Evolutionary conservation across 2,329 filamentous ascomycete species (phyloP).

Genomic region (Trichothecium roseum): DNA sequence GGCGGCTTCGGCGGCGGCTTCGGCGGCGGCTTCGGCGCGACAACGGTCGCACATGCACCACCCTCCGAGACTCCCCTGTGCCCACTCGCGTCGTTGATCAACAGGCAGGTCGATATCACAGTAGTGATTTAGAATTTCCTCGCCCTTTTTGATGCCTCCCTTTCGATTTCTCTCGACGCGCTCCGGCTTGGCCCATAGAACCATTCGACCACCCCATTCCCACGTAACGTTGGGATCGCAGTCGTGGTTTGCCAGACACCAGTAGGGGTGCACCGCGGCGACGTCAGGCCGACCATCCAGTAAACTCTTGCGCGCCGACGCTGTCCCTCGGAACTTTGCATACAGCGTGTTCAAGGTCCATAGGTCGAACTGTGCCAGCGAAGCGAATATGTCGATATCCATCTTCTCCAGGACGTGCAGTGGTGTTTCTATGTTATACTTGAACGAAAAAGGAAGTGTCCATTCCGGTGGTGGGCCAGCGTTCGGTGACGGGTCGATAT

Average conservation of each 20-base stretch:
- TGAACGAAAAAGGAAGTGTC: constrained; percentile 70
- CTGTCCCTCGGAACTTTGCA: constrained; percentile 86
- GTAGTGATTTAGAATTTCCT: constrained; percentile 91
- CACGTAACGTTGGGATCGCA: constrained; percentile 92
- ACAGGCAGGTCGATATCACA: constrained; percentile 77
- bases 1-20: no score
- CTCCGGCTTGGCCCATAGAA: constrained; percentile 52
- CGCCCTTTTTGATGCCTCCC: constrained; percentile 61
- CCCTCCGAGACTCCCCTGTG: constrained; percentile 75
- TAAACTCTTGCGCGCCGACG: constrained; percentile 70
- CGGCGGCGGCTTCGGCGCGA: constrained; percentile 50
- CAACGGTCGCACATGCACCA: constrained; percentile 82
- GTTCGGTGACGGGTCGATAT: constrained; percentile 41
- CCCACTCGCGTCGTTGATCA: constrained; percentile 78
- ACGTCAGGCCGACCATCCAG: constrained; percentile 79
- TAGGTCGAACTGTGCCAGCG: constrained; percentile 50
- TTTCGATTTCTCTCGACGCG: constrained; percentile 38
- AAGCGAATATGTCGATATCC: constrained; percentile 65
- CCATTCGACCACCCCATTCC: constrained; percentile 81
- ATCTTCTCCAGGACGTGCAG: constrained; percentile 75
- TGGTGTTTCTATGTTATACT: constrained; percentile 62
- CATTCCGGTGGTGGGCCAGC: constrained; percentile 48
- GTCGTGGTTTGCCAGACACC: constrained; percentile 94
- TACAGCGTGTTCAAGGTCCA: constrained; percentile 90
- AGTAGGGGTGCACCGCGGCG: constrained; percentile 86